Percentiles rank a stretch among this genome's conserved stretches.
phyloP scores from a whole-genome alignment of 805 yeast species.

The Candida rishiriensis region DNA sequence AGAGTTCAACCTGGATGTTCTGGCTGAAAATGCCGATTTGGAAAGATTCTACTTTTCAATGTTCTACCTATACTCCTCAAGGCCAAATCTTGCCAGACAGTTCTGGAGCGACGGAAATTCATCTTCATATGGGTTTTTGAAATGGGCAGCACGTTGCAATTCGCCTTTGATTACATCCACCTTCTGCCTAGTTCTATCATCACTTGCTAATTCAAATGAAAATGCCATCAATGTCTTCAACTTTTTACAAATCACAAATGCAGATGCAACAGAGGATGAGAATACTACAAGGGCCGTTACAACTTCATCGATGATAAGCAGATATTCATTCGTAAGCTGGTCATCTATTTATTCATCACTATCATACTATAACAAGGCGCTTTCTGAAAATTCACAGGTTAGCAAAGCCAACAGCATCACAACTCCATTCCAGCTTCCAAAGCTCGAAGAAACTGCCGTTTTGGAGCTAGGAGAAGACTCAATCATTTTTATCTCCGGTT shows the following conservation, averaged over 20 bases:
- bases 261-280: conserved; percentile 11
- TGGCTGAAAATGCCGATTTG: conserved; percentile 73
- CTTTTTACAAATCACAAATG: conserved; percentile 36
- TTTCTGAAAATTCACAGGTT: conserved; percentile 14
- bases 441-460: conserved; percentile 21
- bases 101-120: conserved; percentile 71
- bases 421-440: conserved; percentile 4
- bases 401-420: not conserved
- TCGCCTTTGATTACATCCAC: conserved; percentile 81
- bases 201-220: conserved; percentile 59
- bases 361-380: conserved; percentile 27
- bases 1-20: conserved; percentile 52
- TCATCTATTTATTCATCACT: conserved; percentile 32
- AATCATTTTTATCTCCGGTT: conserved; percentile 66
- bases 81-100: conserved; percentile 51
- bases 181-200: conserved; percentile 72
- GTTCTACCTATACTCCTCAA: conserved; percentile 59
- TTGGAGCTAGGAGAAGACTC: conserved; percentile 78
- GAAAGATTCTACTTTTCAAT: conserved; percentile 82
- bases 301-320: conserved; percentile 20
- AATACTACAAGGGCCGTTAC: conserved; percentile 6
- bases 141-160: conserved; percentile 80
- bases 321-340: conserved; percentile 32
- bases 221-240: conserved; percentile 49
- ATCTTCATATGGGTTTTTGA: conserved; percentile 71